These are phyloP conservation scores for Hypoxylon sp. DNA, from an alignment of 2,329 filamentous ascomycete species.

Conservation along the genomic window DNA sequence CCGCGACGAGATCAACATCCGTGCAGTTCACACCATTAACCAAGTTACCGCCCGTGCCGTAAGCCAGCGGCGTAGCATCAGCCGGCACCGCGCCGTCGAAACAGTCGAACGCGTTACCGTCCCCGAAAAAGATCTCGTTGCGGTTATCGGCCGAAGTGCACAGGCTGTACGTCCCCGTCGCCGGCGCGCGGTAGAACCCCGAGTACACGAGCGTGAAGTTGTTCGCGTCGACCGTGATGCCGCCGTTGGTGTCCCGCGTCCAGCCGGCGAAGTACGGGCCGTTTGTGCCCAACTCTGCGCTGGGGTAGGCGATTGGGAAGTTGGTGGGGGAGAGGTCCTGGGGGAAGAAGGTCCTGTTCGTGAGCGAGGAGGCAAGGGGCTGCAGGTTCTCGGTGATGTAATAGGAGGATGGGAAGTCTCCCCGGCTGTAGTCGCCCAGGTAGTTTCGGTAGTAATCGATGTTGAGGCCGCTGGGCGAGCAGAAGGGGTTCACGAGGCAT, in stretches of 20 bases:
- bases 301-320: background rate
- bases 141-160: slow-evolving; percentile 12
- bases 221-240: slow-evolving; percentile 13
- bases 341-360: slow-evolving; percentile 9
- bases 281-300: background rate
- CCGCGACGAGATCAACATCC: slow-evolving; percentile 4
- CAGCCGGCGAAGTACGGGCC: slow-evolving; percentile 1
- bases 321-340: background rate
- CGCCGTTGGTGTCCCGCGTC: slow-evolving; percentile 12
- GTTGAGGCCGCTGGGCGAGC: slow-evolving; percentile 9
- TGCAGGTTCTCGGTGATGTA: slow-evolving; percentile 13
- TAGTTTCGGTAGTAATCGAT: slow-evolving; percentile 13
- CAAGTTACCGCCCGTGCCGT: slow-evolving; percentile 4
- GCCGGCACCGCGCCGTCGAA: slow-evolving; percentile 3
- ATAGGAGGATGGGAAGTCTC: slow-evolving; percentile 11
- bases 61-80: slow-evolving; percentile 5
- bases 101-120: slow-evolving; percentile 8
- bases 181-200: slow-evolving; percentile 12
- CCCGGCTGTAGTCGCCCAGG: slow-evolving; percentile 2
- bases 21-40: slow-evolving; percentile 1
- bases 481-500: background rate
- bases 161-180: slow-evolving; percentile 3
- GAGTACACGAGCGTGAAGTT: slow-evolving; percentile 15
- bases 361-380: slow-evolving; percentile 7
- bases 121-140: slow-evolving; percentile 10